These are phyloP conservation scores for Fusarium sp. DNA, from an alignment of 2,329 filamentous ascomycete genomes.

Conservation along the genomic window DNA sequence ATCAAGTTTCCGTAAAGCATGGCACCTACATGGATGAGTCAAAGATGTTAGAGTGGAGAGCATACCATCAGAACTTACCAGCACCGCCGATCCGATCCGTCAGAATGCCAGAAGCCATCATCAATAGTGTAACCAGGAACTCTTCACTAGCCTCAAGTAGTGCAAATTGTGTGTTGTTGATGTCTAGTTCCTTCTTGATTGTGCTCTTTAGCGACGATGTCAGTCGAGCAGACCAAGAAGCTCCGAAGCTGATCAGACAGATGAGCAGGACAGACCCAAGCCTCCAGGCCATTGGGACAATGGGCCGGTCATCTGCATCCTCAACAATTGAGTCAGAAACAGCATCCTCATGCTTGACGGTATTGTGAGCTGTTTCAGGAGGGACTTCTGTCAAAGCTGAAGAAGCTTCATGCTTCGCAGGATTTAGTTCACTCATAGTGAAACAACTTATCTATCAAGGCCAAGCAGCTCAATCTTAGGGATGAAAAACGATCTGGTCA, in stretches of 20 bases:
- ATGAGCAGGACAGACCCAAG: fast-evolving
- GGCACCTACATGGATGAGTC: neutral
- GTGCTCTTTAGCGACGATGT: neutral
- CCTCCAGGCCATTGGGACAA: neutral
- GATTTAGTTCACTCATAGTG: fast-evolving
- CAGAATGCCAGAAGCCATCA: neutral
- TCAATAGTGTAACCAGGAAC: neutral
- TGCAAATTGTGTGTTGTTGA: neutral
- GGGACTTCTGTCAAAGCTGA: neutral
- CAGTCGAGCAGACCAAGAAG: neutral
- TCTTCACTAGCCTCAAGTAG: neutral
- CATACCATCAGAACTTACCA: neutral
- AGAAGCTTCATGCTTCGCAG: fast-evolving
- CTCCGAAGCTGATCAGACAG: fast-evolving
- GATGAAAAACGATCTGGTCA: too few species aligned
- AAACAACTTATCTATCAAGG: fast-evolving
- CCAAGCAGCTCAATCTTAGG: fast-evolving
- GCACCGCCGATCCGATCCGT: fast-evolving
- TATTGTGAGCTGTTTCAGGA: neutral
- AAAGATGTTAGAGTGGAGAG: neutral
- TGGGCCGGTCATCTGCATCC: neutral
- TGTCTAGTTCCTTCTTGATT: neutral
- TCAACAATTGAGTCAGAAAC: neutral
- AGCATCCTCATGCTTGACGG: neutral
- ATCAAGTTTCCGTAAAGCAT: neutral